Evolutionary conservation across 805 yeast species (phyloP).

Genomic region (Metschnikowia matae): DNA sequence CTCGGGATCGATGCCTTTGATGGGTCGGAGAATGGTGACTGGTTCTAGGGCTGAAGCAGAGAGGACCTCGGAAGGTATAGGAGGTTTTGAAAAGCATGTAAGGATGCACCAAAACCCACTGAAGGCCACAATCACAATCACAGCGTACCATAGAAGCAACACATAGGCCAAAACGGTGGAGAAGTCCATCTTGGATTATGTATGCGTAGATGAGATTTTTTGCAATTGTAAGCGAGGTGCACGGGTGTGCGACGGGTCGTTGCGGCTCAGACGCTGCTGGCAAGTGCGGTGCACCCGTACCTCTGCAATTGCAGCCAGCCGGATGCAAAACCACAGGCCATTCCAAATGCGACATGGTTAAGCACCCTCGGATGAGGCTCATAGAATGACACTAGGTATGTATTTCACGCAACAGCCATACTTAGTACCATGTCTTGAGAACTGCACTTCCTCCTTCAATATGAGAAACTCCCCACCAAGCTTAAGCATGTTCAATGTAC

Average conservation of each 20-base stretch:
- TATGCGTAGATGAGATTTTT: neutral
- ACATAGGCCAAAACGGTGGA: conserved; percentile 14
- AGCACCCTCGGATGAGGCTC: too few species aligned
- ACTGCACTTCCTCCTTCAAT: too few species aligned
- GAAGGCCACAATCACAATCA: conserved; percentile 34
- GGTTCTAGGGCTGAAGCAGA: conserved; percentile 23
- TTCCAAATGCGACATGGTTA: too few species aligned
- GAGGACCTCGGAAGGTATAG: conserved; percentile 12
- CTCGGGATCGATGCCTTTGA: conserved; percentile 81
- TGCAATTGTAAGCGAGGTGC: neutral
- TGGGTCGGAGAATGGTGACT: conserved; percentile 76
- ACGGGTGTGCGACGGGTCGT: neutral
- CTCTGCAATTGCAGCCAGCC: neutral
- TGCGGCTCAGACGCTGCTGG: too few species aligned
- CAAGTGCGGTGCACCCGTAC: neutral
- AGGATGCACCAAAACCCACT: conserved; percentile 39
- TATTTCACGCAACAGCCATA: too few species aligned
- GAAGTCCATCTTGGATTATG: conserved; percentile 1
- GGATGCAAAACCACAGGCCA: neutral
- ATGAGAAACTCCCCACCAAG: too few species aligned
- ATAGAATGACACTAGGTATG: too few species aligned
- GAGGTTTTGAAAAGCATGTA: conserved; percentile 25
- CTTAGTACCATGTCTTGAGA: too few species aligned
- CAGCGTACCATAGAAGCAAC: conserved; percentile 36
- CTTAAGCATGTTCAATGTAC: too few species aligned